Percentiles rank a stretch among this genome's conserved stretches.
These are phyloP conservation scores for Claviceps paspali DNA, from an alignment of 2,329 filamentous ascomycete genomes.

Conservation along the genomic window DNA sequence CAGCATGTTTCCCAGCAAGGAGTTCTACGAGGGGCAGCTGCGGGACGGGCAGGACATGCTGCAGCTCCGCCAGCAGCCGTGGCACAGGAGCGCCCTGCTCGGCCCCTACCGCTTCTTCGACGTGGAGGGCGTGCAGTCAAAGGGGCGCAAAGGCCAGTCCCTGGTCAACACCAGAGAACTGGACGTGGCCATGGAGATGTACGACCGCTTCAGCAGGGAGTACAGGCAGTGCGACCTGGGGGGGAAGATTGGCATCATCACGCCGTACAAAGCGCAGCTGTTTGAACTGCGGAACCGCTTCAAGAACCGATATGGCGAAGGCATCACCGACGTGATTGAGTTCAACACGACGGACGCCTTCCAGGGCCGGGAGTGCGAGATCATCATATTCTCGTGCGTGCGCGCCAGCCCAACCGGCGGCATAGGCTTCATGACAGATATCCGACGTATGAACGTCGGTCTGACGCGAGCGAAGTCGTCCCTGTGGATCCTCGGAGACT, in stretches of 20 bases:
- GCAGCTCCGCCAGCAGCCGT: conserved; percentile 57
- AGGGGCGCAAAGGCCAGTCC: conserved; percentile 71
- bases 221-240: conserved; percentile 53
- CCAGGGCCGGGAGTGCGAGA: conserved; percentile 88
- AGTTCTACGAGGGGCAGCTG: conserved; percentile 83
- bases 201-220: conserved; percentile 62
- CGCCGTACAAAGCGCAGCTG: conserved; percentile 91
- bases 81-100: conserved; percentile 71
- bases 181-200: conserved; percentile 72
- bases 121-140: conserved; percentile 73
- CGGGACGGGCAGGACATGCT: conserved; percentile 78
- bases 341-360: conserved; percentile 99
- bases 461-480: conserved; percentile 93
- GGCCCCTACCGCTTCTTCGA: conserved; percentile 96
- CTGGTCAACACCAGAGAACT: conserved; percentile 81
- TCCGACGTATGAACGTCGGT: conserved; percentile 98
- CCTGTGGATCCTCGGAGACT: conserved; percentile 91
- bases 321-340: conserved; percentile 66
- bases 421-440: conserved; percentile 96
- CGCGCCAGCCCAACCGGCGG: conserved; percentile 83
- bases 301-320: conserved; percentile 52
- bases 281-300: conserved; percentile 67
- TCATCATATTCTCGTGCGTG: conserved; percentile 98
- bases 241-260: conserved; percentile 90
- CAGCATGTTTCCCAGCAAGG: conserved; percentile 72